Conservation (phyloP, 176 grass and related monocot species). For the Tuctoria greenei region DNA sequence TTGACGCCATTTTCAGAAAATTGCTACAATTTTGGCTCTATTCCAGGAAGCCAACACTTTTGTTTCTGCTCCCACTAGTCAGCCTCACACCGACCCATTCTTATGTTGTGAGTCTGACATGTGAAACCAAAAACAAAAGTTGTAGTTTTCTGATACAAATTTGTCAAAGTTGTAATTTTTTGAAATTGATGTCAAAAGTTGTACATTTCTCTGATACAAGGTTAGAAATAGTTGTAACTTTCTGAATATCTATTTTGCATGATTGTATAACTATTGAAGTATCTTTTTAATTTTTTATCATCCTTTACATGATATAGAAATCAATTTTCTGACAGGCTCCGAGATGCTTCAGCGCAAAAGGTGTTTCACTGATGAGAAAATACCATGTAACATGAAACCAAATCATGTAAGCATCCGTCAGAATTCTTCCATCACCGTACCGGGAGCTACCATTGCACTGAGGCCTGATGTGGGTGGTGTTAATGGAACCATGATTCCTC, state of each 20-base stretch:
- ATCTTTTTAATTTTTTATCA: not conserved
- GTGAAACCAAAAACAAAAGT: too few relatives aligned
- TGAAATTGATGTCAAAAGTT: too few relatives aligned
- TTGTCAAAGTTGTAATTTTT: too few relatives aligned
- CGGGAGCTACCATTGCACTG: constrained; percentile 32
- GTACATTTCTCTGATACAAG: too few relatives aligned
- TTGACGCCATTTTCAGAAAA: too few relatives aligned
- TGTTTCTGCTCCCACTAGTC: too few relatives aligned
- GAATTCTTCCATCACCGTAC: constrained; percentile 30
- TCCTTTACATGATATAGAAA: not conserved
- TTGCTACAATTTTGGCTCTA: too few relatives aligned
- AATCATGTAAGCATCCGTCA: constrained; percentile 27
- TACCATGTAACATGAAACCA: constrained; percentile 11
- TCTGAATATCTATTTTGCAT: not conserved
- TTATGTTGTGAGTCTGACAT: too few relatives aligned
- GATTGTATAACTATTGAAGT: not conserved
- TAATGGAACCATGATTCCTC: constrained; percentile 55
- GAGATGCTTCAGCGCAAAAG: constrained; percentile 47
- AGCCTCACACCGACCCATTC: too few relatives aligned
- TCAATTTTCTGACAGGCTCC: constrained; percentile 46
- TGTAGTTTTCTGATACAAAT: too few relatives aligned
- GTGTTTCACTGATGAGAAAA: constrained; percentile 26
- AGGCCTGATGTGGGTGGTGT: constrained; percentile 69
- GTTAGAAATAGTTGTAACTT: too few relatives aligned
- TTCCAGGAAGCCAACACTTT: too few relatives aligned